Percentiles rank a stretch among this genome's conserved stretches.
Evolutionary conservation across 306 rosid genomes (phyloP).

Genomic region (Acacia acuminata): DNA sequence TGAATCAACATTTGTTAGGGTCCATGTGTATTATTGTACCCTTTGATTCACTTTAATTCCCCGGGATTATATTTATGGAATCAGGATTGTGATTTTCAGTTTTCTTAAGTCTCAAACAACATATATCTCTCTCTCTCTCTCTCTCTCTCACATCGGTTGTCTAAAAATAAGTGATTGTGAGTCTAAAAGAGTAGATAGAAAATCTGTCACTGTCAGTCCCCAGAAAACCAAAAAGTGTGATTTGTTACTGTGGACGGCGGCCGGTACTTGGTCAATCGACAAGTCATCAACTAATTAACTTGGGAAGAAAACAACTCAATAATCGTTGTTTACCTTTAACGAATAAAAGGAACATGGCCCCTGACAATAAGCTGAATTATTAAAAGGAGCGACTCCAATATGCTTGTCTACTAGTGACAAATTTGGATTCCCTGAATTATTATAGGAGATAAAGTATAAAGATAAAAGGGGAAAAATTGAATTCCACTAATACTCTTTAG

Average conservation of each 20-base stretch:
- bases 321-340: not conserved
- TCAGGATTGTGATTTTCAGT: not conserved
- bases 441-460: not conserved
- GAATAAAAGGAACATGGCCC: not conserved
- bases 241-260: not conserved
- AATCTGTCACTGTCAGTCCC: too few species aligned
- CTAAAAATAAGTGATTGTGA: too few species aligned
- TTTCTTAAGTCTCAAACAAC: not conserved
- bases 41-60: not conserved
- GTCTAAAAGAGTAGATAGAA: too few species aligned
- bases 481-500: not conserved
- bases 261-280: not conserved
- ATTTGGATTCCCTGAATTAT: too few species aligned
- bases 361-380: too few species aligned
- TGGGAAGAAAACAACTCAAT: not conserved
- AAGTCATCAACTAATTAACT: not conserved
- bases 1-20: not conserved
- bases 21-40: not conserved
- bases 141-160: too few species aligned
- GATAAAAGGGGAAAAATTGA: not conserved
- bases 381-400: too few species aligned
- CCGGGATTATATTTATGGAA: not conserved
- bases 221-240: not conserved
- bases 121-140: too few species aligned
- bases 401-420: not conserved